Base-by-base conservation (phyloP, 768 basidiomycete genomes). In the Trametes elegans region DNA sequence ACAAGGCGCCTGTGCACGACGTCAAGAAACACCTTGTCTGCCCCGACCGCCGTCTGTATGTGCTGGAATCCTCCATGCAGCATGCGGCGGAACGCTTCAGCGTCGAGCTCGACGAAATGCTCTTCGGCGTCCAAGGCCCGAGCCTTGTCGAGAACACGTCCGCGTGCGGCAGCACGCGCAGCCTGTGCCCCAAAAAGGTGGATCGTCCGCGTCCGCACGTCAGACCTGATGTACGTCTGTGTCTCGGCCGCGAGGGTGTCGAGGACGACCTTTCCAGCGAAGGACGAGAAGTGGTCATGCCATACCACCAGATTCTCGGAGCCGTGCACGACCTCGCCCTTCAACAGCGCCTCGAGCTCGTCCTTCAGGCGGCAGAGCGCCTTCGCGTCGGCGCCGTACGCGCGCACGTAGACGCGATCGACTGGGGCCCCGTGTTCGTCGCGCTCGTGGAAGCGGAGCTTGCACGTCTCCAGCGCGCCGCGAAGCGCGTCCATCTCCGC, bases 271-370 rank as follows among this genome's bases (percentile, higher is more conserved):
- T 55, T 50, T 35, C 79, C 76, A 53, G 73, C 75, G n/a, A 70
- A 44, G n/a, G 69, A 65, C 14, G 74, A 70, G 53, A 83, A 75
- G 50, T 78, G 79, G 16, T 76, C 74, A 44, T 79, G 76, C 81
- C 82, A 83, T 3, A 76, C 54, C 1, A 59, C 52, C 19, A 57
- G 55, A 0, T 65, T 67, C 4, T 35, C 34, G 3, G 74, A 72
- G 0, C 70, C 66, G 13, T 59, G 59, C 28, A 78, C 51, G 13
- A 74, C 53, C 13, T 71, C 63, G 7, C 81, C 81, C 5, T 67
- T 64, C 21, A 82, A 44, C 13, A 79, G 59, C 0, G 40, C 23
- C 32, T 76, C 73, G 21, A 83, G 46, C 36, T 69, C 65, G 2
- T 63, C 50, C 60, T 79, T 79, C 7, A 62, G 60, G 5, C 64